A percentile compares a stretch with the other conserved stretches of the same genome.
phyloP scores from a whole-genome alignment of 2,329 filamentous ascomycete species.

The Massarina eburnea region DNA sequence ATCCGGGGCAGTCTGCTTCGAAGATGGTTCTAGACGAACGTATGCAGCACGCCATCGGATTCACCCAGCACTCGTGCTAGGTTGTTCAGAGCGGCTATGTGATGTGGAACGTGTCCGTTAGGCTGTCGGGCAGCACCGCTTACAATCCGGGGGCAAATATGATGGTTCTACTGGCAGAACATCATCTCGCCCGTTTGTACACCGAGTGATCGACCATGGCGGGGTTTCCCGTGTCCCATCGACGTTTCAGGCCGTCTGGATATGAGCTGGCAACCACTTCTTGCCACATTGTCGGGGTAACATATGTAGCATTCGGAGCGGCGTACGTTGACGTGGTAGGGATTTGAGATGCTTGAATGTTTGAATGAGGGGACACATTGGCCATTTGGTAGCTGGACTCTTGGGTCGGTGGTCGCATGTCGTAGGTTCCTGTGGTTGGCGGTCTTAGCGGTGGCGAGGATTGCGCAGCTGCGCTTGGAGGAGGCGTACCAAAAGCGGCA shows the following conservation, averaged over 20 bases:
- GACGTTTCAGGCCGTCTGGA: conserved; percentile 47
- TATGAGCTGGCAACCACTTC: conserved; percentile 50
- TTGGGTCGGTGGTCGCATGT: conserved; percentile 35
- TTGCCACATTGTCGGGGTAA: conserved; percentile 56
- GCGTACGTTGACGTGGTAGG: conserved; percentile 39
- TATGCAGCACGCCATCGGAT: background rate
- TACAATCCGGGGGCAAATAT: background rate
- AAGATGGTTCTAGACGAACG: background rate
- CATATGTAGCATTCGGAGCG: conserved; percentile 37
- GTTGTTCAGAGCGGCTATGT: background rate
- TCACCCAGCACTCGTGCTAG: background rate
- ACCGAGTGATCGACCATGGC: conserved; percentile 41
- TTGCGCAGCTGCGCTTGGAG: conserved; percentile 45
- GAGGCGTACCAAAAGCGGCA: conserved; percentile 78
- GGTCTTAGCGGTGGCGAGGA: conserved; percentile 49
- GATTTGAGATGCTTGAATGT: conserved; percentile 33
- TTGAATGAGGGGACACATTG: conserved; percentile 39
- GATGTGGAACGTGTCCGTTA: background rate
- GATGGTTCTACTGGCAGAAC: background rate
- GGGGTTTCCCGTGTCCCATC: conserved; percentile 46
- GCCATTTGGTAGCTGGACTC: conserved; percentile 39
- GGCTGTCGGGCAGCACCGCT: background rate
- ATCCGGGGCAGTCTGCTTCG: background rate
- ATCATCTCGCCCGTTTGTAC: conserved; percentile 42
- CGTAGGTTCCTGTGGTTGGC: conserved; percentile 43